Evolutionary conservation across 768 basidiomycete species (phyloP).

Genomic region (Suillus brevipes): DNA sequence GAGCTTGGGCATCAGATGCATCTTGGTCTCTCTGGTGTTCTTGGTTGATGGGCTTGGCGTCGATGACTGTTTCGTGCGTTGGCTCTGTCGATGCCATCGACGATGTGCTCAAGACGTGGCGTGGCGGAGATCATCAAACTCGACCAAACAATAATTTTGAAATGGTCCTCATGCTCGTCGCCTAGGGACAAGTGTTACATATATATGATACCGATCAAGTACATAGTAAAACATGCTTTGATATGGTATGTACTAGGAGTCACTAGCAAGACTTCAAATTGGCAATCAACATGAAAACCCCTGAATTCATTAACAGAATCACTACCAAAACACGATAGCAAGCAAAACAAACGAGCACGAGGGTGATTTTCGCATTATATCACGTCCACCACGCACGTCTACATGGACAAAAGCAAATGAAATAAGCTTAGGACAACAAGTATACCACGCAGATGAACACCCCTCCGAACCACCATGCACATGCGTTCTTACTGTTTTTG

Average conservation of each 20-base stretch:
- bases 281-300: not conserved
- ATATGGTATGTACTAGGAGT: not conserved
- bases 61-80: not conserved
- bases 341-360: slow-evolving; percentile 1
- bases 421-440: slow-evolving; percentile 8
- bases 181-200: not conserved
- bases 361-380: slow-evolving; percentile 1
- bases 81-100: slow-evolving; percentile 2
- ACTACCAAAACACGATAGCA: slow-evolving; percentile 6
- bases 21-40: slow-evolving; percentile 30
- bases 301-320: slow-evolving; percentile 1
- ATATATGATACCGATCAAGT: not conserved
- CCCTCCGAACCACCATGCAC: not conserved
- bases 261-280: not conserved
- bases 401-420: slow-evolving; percentile 9
- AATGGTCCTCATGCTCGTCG: not conserved
- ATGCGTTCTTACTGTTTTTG: slow-evolving; percentile 22
- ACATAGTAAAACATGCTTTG: not conserved
- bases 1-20: slow-evolving; percentile 68
- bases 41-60: slow-evolving; percentile 13
- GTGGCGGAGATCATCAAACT: not conserved
- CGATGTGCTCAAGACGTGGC: not conserved
- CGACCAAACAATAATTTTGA: slow-evolving; percentile 3
- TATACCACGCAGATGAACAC: slow-evolving; percentile 4
- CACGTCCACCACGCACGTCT: slow-evolving; percentile 8